Percentiles rank a stretch among this genome's conserved stretches.
Evolutionary conservation across 2,329 filamentous ascomycete genomes (phyloP).

Genomic region (Penicillium sp.): DNA sequence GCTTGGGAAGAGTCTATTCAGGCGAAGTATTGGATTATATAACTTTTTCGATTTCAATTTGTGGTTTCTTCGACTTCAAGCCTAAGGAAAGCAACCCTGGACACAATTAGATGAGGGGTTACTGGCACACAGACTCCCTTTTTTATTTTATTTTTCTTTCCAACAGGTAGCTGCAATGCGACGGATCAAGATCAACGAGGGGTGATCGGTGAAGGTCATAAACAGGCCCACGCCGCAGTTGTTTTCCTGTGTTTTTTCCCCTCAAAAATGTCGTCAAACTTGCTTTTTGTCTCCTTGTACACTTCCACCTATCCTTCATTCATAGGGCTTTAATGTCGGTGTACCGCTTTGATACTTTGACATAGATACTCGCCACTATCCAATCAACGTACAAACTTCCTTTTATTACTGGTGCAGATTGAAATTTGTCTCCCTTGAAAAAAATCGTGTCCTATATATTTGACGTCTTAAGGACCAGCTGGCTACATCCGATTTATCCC

Average conservation of each 20-base stretch:
- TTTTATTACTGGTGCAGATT: constrained; percentile 1
- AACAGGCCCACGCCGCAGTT: constrained; percentile 4
- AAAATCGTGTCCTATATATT: background rate
- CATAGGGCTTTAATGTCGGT: constrained; percentile 1
- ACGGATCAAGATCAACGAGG: background rate
- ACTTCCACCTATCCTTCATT: background rate
- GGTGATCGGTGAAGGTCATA: constrained; percentile 9
- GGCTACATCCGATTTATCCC: background rate
- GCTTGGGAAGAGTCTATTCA: background rate
- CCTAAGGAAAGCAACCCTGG: constrained; percentile 17
- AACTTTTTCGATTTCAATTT: background rate
- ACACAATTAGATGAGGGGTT: constrained; percentile 20
- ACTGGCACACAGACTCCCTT: constrained; percentile 6
- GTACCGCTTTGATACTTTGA: constrained; percentile 3
- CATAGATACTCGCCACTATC: background rate
- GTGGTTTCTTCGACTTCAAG: constrained; percentile 11
- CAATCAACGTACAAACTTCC: background rate
- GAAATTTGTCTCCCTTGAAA: background rate
- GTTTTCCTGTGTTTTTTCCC: background rate
- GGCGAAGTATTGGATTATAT: background rate
- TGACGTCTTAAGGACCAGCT: constrained; percentile 14
- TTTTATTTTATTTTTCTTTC: background rate
- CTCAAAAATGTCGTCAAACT: background rate
- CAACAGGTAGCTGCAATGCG: constrained; percentile 7
- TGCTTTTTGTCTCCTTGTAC: background rate